Evolutionary conservation across 1,284 basidiomycete species (phyloP).

Genomic region (Cryptococcus jaspeensis): DNA sequence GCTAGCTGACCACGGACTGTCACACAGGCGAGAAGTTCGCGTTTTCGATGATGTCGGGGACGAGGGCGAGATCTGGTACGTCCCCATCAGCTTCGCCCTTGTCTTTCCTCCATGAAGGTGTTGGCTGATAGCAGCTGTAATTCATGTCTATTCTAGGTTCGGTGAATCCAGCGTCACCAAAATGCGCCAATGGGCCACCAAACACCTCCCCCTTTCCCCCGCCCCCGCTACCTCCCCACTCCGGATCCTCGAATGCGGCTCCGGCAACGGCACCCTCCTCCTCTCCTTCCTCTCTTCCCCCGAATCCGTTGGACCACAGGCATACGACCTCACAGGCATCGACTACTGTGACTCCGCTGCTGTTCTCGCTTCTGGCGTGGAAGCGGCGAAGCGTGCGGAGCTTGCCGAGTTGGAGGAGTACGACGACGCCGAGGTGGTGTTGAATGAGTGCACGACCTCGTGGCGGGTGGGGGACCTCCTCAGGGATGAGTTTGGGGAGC

Average conservation of each 20-base stretch:
- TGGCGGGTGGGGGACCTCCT: conserved; percentile 47
- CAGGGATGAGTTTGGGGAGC: conserved; percentile 37
- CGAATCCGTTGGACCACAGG: conserved; percentile 16
- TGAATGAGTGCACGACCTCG: conserved; percentile 34
- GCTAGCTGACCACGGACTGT: not conserved
- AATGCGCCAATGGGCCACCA: conserved; percentile 48
- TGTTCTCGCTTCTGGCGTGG: conserved; percentile 36
- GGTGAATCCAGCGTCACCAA: conserved; percentile 47
- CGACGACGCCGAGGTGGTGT: conserved; percentile 40
- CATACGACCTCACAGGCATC: conserved; percentile 47
- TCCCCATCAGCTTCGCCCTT: too few relatives aligned
- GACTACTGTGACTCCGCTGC: conserved; percentile 46
- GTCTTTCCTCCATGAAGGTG: too few relatives aligned
- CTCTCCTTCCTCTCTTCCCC: conserved; percentile 48
- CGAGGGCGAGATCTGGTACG: conserved; percentile 50
- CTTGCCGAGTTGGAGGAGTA: conserved; percentile 38
- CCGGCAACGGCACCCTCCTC: conserved; percentile 50
- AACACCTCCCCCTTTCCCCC: conserved; percentile 29
- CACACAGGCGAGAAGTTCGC: conserved; percentile 45
- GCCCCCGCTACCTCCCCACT: conserved; percentile 32
- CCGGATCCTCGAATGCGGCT: conserved; percentile 44
- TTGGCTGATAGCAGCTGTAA: not conserved
- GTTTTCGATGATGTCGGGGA: conserved; percentile 48
- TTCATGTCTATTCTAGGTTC: conserved; percentile 33
- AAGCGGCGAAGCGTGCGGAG: conserved; percentile 31